Evolutionary conservation across 1,139 yeast species (phyloP).

Genomic region (Pichia sp.): DNA sequence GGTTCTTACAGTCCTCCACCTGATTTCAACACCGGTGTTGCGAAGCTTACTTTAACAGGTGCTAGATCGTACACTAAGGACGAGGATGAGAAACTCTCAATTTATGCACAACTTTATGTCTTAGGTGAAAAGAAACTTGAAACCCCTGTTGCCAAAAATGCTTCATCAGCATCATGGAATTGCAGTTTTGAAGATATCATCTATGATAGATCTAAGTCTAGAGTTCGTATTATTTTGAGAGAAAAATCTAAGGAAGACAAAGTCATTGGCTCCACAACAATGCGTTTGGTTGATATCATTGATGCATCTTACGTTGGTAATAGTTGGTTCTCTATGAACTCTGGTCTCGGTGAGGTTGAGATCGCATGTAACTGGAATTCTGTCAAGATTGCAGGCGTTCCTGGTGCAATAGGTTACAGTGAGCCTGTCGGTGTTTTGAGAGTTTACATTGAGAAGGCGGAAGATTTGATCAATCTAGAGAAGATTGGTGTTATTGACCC

Average conservation of each 20-base stretch:
- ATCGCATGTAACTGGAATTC: slow-evolving; percentile 81
- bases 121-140: slow-evolving; percentile 56
- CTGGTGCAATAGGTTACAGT: slow-evolving; percentile 74
- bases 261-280: slow-evolving; percentile 57
- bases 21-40: slow-evolving; percentile 89
- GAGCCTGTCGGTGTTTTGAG: slow-evolving; percentile 93
- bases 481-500: slow-evolving; percentile 91
- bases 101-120: slow-evolving; percentile 67
- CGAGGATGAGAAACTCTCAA: slow-evolving; percentile 40
- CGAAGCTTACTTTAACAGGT: slow-evolving; percentile 50
- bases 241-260: slow-evolving; percentile 52
- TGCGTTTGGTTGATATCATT: slow-evolving; percentile 64
- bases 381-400: slow-evolving; percentile 56
- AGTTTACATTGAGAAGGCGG: slow-evolving; percentile 65
- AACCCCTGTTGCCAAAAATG: slow-evolving; percentile 56
- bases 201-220: slow-evolving; percentile 65
- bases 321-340: slow-evolving; percentile 64
- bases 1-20: slow-evolving; percentile 88
- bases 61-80: slow-evolving; percentile 46
- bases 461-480: slow-evolving; percentile 76
- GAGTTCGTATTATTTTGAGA: slow-evolving; percentile 60
- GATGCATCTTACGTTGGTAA: slow-evolving; percentile 76
- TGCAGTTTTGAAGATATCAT: slow-evolving; percentile 66
- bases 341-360: slow-evolving; percentile 67
- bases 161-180: slow-evolving; percentile 67